phyloP scores from a whole-genome alignment of 1,284 basidiomycete species.

The Rhodofomes roseus region DNA sequence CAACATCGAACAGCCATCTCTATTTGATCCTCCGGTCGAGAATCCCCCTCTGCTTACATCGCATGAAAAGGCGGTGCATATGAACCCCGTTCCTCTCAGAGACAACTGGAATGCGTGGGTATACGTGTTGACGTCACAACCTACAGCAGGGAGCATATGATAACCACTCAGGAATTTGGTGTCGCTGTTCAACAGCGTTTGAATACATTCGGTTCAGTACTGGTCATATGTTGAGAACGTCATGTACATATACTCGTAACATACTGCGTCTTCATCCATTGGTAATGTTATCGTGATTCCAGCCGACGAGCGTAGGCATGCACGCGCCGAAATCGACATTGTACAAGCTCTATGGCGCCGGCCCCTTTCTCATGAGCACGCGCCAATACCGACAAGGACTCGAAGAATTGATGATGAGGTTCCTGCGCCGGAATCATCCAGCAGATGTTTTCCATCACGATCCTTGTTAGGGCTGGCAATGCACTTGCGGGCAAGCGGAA shows the following conservation, averaged over 20 bases:
- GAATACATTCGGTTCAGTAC: no score
- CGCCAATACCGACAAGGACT: not conserved
- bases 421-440: not conserved
- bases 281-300: no score
- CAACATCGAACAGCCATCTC: not conserved
- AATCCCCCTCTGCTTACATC: not conserved
- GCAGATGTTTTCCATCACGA: not conserved
- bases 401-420: not conserved
- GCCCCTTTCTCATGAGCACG: no score
- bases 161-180: no score
- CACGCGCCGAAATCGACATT: not conserved
- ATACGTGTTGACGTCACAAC: not conserved
- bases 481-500: not conserved
- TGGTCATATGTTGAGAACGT: no score
- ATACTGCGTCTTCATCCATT: no score
- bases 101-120: not conserved
- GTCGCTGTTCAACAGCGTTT: no score
- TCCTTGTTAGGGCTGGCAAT: not conserved
- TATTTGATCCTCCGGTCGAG: not conserved
- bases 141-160: not conserved
- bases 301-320: no score
- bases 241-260: no score
- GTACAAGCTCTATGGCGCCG: not conserved
- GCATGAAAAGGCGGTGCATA: not conserved
- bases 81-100: not conserved